Evolutionary conservation across 345 rosid species (phyloP), one percentile per base, ranked within the genome.

Genomic region (Orychophragmus violaceus): DNA sequence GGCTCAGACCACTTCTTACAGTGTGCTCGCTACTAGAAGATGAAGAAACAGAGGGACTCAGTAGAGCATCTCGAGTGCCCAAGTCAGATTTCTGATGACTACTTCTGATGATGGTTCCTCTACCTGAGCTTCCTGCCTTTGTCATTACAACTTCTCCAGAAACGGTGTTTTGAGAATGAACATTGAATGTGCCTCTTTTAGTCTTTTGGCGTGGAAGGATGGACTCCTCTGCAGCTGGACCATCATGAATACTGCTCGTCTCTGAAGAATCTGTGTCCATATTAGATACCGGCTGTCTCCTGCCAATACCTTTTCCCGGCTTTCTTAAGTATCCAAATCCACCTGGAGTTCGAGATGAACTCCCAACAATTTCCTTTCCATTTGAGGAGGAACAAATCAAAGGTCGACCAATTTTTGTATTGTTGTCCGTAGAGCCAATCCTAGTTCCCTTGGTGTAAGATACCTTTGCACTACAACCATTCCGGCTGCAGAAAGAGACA

Each of bases 351-450:
- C 64, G 77, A 37, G 95, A 90, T 71, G 97, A 88, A 69, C 91
- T 87, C 68, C 92, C 91, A 49, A 72, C 54, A 29, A 78, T 69
- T 76, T 88, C 90, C 69, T 88, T 88, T n/a, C 89, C 89, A 77
- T 70, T 81, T 4, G 81, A 76, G 44, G 87, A 74, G 21, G 71
- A 36, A 0, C 42, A 13, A 39, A 59, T 1, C 9, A 27, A 32
- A 59, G 68, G 72, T 37, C 16, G 44, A 10, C 22, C 51, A 67
- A 35, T 19, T 60, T 74, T 74, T 5, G 24, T n/a, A 76, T 83
- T 83, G 62, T 80, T 87, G 10, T 76, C 91, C 5, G 68, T 22
- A 68, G 69, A 72, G 62, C 72, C 77, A 52, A 70, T 61, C 45
- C 79, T 80, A 14, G 76, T 42, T 62, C 80, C 80, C 70, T 76